Percentiles rank a stretch among this genome's conserved stretches.
Conservation (phyloP, 2,329 filamentous ascomycete genomes). For the Geosmithia putterillii region DNA sequence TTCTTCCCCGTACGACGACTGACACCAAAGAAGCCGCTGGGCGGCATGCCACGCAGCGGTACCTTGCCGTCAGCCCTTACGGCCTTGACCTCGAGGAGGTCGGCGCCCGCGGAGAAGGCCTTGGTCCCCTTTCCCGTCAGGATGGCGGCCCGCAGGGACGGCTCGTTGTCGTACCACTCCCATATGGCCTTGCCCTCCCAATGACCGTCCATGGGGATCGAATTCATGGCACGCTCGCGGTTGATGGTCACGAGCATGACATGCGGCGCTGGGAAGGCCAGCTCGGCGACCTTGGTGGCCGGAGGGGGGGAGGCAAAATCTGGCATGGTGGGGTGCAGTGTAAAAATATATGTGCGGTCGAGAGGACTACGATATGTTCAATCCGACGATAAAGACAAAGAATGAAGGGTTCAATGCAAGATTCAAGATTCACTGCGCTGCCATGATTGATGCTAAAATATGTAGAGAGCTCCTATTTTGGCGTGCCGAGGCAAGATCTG, state of each 20-base stretch:
- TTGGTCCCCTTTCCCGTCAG: constrained; percentile 37
- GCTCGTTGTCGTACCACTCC: constrained; percentile 40
- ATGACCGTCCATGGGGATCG: constrained; percentile 26
- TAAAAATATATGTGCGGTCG: no score
- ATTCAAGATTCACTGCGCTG: no score
- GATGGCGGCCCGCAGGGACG: constrained; percentile 31
- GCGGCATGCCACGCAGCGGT: constrained; percentile 13
- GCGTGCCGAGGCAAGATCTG: no score
- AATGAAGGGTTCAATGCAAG: no score
- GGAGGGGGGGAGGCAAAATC: constrained; percentile 6
- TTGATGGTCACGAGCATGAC: constrained; percentile 41
- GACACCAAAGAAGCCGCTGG: constrained; percentile 33
- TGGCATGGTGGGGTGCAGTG: constrained; percentile 1
- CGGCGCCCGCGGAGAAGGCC: constrained; percentile 42
- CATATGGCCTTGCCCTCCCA: constrained; percentile 35
- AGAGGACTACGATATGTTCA: no score
- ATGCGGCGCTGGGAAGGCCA: constrained; percentile 31
- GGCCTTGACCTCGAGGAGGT: constrained; percentile 32
- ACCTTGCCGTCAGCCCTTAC: not conserved
- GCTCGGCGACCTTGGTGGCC: constrained; percentile 7
- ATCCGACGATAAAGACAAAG: no score
- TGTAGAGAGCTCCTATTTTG: no score
- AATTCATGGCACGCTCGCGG: constrained; percentile 34
- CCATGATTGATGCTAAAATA: no score
- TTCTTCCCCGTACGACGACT: constrained; percentile 45